A percentile compares a stretch with the other conserved stretches of the same genome.
Evolutionary conservation across 139 green algal genomes (phyloP).

Genomic region (Chlamydomonas sphaeroides): DNA sequence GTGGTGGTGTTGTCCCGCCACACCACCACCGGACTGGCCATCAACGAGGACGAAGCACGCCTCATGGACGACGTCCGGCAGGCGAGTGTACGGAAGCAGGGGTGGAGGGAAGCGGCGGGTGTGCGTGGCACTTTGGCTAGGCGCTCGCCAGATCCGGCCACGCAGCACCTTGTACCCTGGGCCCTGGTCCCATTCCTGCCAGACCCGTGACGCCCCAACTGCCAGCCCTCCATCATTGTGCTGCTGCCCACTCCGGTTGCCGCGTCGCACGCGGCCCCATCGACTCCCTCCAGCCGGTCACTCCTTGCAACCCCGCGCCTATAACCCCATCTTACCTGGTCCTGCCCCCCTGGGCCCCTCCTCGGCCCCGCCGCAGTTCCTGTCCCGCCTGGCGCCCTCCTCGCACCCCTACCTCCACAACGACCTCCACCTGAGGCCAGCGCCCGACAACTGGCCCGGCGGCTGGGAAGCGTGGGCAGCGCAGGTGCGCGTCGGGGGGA

Average conservation of each 20-base stretch:
- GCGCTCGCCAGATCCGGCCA: too few relatives aligned
- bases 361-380: constrained; percentile 46
- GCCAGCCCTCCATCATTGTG: too few relatives aligned
- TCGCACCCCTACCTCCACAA: constrained; percentile 85
- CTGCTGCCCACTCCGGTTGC: too few relatives aligned
- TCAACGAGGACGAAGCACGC: constrained; percentile 81
- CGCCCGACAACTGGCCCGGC: constrained; percentile 66
- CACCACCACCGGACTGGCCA: constrained; percentile 79
- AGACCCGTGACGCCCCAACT: too few relatives aligned
- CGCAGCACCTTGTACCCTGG: too few relatives aligned
- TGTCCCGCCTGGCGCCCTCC: constrained; percentile 70
- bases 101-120: too few relatives aligned
- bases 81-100: constrained; percentile 34
- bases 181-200: too few relatives aligned
- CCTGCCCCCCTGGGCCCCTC: neutral
- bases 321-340: too few relatives aligned
- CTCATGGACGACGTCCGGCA: constrained; percentile 84
- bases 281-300: too few relatives aligned
- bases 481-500: constrained; percentile 28
- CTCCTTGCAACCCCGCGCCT: too few relatives aligned
- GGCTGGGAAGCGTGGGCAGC: constrained; percentile 59
- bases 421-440: constrained; percentile 79
- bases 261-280: too few relatives aligned
- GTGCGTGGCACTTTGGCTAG: too few relatives aligned
- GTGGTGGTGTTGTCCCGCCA: constrained; percentile 77